Base-by-base conservation (phyloP, 768 basidiomycete genomes). In the Leucosporidium scottii region DNA sequence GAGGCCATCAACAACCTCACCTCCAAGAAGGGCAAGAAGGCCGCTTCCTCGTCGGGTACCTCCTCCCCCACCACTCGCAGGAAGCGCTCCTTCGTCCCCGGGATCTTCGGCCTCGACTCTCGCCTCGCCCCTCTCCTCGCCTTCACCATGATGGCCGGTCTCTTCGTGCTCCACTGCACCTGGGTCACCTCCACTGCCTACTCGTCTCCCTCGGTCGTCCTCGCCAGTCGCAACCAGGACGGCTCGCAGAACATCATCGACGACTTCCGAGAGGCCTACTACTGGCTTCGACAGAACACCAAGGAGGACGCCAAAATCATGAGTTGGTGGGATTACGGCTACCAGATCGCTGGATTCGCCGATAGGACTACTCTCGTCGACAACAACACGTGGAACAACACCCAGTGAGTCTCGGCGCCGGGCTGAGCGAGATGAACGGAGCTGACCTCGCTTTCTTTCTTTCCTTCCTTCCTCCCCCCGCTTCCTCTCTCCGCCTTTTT, bases 271-370 rank as follows among this genome's bases (percentile, higher is more conserved):
- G 96, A 98, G 81, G 96, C 96, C 18, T 98, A 99, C 78, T 97
- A 98, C 76, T 99, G 96, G 96, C 79, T 99, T 58, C 83, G 96
- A 61, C 89, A 93, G 80, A 99, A 98, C 80, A 99, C 96, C 3
- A 83, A 88, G 8, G 82, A 92, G 78, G 87, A 90, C 68, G 86
- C 92, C 8, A 93, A 98, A 39, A 87, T 98, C 30, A 93, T 94
- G 92, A 91, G 89, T 68, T 99, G 96, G 96, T 98, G 96, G 96
- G 96, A 98, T 80, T 99, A 98, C 73, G 96, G 94, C 34, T 98
- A 99, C 78, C 94, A 98, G 79, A 97, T 98, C 76, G 96, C 96
- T 50, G 96, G 96, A 50, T 96, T 98, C 90, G 93, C 96, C 28
- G 93, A 98, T 80, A 82, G 94, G 55, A 87, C 92, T 20, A 98